Evolutionary conservation across 2,329 filamentous ascomycete genomes (phyloP).

Genomic region (Monilinia vaccinii-corymbosi): DNA sequence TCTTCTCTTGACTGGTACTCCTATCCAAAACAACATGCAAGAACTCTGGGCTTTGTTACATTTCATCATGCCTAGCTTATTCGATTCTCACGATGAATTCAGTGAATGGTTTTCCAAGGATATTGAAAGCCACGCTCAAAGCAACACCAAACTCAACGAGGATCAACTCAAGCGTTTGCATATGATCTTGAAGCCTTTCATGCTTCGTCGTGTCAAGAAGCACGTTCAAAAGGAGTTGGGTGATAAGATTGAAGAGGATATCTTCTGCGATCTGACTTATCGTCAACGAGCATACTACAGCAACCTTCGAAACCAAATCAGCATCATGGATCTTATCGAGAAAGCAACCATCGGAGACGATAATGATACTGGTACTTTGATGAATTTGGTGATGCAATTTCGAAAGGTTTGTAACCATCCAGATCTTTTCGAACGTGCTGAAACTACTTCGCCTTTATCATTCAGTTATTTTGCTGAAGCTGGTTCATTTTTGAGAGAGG

Average conservation of each 20-base stretch:
- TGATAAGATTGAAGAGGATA: slow-evolving; percentile 94
- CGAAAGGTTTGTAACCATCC: slow-evolving; percentile 98
- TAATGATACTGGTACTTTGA: slow-evolving; percentile 86
- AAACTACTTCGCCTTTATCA: slow-evolving; percentile 78
- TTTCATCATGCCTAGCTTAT: slow-evolving; percentile 99
- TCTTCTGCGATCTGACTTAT: slow-evolving; percentile 96
- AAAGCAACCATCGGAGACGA: slow-evolving; percentile 93
- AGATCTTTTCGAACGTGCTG: slow-evolving; percentile 90
- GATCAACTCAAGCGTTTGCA: slow-evolving; percentile 94
- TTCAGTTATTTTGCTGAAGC: slow-evolving; percentile 88
- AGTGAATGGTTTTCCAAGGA: slow-evolving; percentile 93
- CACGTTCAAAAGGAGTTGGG: slow-evolving; percentile 98
- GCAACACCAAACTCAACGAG: slow-evolving; percentile 98
- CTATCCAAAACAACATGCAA: slow-evolving; percentile 99
- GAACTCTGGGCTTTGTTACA: slow-evolving; percentile 95
- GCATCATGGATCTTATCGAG: slow-evolving; percentile 96
- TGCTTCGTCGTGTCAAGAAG: slow-evolving; percentile 99
- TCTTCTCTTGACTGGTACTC: slow-evolving; percentile 86
- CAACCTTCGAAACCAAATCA: slow-evolving; percentile 92
- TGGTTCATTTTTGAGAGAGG: slow-evolving; percentile 87
- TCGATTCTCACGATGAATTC: slow-evolving; percentile 88
- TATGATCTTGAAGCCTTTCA: slow-evolving; percentile 99
- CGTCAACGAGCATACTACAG: slow-evolving; percentile 89
- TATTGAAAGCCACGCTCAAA: slow-evolving; percentile 96
- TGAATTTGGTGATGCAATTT: slow-evolving; percentile 99